Conservation (phyloP, 2,329 filamentous ascomycete genomes). For the Tolypocladium sp. region DNA sequence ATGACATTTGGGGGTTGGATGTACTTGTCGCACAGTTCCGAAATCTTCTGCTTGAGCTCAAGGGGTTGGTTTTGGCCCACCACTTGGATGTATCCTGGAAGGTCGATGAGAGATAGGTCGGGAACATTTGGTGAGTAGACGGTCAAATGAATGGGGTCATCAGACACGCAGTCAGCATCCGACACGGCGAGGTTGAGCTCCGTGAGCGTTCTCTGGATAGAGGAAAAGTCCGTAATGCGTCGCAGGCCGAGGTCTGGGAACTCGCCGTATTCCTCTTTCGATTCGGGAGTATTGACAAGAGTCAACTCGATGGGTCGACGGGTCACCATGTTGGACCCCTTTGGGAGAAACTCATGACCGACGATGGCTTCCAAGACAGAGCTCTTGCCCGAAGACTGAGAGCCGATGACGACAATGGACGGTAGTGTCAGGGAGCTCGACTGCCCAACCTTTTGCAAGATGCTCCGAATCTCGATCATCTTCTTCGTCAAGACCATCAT, state of each 20-base stretch:
- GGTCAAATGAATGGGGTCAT: constrained; percentile 91
- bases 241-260: constrained; percentile 87
- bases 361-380: constrained; percentile 96
- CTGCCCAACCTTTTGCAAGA: constrained; percentile 86
- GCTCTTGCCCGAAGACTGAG: constrained; percentile 96
- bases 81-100: constrained; percentile 96
- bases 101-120: constrained; percentile 88
- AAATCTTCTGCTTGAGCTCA: constrained; percentile 90
- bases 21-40: constrained; percentile 95
- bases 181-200: constrained; percentile 92
- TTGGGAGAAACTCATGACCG: constrained; percentile 93
- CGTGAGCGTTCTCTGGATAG: constrained; percentile 87
- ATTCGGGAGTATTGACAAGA: constrained; percentile 85
- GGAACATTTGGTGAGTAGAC: constrained; percentile 95
- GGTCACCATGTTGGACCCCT: constrained; percentile 98
- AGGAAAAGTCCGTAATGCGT: constrained; percentile 83
- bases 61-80: constrained; percentile 82
- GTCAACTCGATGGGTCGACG: constrained; percentile 92
- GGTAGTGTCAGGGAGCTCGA: constrained; percentile 80
- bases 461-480: constrained; percentile 97
- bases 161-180: constrained; percentile 82
- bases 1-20: constrained; percentile 96
- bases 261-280: constrained; percentile 84
- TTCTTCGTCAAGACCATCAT: constrained; percentile 99
- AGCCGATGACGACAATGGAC: constrained; percentile 98